phyloP scores from a whole-genome alignment of 2,329 filamentous ascomycete genomes.

The Mycocentrospora acerina region DNA sequence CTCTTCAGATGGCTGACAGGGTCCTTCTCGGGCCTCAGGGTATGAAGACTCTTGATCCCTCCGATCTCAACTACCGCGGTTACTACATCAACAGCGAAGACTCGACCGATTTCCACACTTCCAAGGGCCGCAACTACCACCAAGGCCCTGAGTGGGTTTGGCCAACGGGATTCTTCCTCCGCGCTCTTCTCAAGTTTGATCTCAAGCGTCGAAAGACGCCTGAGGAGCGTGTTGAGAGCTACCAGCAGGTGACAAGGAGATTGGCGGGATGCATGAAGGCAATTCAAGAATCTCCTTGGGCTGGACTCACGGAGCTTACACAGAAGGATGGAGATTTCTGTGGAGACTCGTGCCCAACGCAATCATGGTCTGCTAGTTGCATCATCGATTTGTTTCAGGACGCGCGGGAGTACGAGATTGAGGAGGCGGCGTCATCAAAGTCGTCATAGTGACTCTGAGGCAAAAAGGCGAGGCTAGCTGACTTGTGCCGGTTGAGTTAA shows the following conservation, averaged over 20 bases:
- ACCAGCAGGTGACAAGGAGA: constrained; percentile 89
- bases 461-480: too few species aligned
- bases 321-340: constrained; percentile 86
- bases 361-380: constrained; percentile 94
- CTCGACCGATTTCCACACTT: constrained; percentile 83
- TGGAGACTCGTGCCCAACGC: constrained; percentile 89
- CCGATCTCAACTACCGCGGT: constrained; percentile 88
- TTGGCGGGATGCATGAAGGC: constrained; percentile 82
- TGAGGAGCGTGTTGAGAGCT: constrained; percentile 78
- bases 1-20: constrained; percentile 77
- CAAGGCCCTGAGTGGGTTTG: constrained; percentile 98
- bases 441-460: too few species aligned
- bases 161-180: constrained; percentile 94
- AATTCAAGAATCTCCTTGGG: constrained; percentile 80
- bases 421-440: constrained; percentile 11
- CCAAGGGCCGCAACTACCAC: constrained; percentile 96
- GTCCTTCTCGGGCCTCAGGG: constrained; percentile 82
- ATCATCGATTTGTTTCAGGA: constrained; percentile 97
- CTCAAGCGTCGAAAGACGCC: constrained; percentile 66
- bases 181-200: constrained; percentile 89
- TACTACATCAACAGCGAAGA: constrained; percentile 97
- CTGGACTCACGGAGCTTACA: constrained; percentile 87
- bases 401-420: constrained; percentile 52
- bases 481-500: too few species aligned
- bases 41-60: constrained; percentile 93